Percentiles rank a stretch among this genome's conserved stretches.
Conservation (phyloP, 805 yeast species). For the Millerago galiae region DNA sequence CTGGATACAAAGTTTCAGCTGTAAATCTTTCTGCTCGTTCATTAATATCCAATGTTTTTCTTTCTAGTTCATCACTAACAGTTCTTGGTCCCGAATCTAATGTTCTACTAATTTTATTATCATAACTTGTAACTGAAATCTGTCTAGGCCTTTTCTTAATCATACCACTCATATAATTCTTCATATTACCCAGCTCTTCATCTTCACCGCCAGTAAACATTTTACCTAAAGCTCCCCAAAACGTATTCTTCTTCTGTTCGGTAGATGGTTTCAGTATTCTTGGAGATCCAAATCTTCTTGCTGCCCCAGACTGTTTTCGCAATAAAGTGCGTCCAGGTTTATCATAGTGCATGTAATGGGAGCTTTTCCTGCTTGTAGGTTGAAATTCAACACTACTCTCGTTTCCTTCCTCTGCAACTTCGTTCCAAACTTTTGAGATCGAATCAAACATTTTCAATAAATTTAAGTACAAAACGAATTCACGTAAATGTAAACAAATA, state of each 20-base stretch:
- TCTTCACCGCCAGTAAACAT: constrained; percentile 11
- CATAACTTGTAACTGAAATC: background rate
- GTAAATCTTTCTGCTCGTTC: constrained; percentile 16
- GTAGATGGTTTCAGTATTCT: constrained; percentile 15
- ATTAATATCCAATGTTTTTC: background rate
- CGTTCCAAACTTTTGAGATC: constrained; percentile 19
- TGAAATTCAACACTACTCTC: constrained; percentile 12
- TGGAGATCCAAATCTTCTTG: constrained; percentile 13
- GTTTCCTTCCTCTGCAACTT: constrained; percentile 15
- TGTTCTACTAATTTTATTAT: too few species aligned
- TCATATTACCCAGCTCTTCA: constrained; percentile 17
- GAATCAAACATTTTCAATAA: constrained; percentile 14
- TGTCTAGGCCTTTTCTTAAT: constrained; percentile 14
- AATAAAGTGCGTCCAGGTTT: constrained; percentile 6
- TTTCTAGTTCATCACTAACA: too few species aligned
- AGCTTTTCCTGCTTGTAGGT: constrained; percentile 8
- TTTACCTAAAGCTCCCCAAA: constrained; percentile 18
- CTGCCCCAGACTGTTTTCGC: constrained; percentile 6
- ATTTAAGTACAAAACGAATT: background rate
- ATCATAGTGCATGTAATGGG: constrained; percentile 16
- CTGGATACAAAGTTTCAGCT: constrained; percentile 7
- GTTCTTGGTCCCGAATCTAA: too few species aligned
- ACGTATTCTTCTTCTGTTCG: constrained; percentile 11
- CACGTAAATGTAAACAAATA: constrained; percentile 1
- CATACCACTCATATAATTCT: constrained; percentile 20